Evolutionary conservation across 768 basidiomycete species (phyloP).

Genomic region (Lactarius deliciosus): DNA sequence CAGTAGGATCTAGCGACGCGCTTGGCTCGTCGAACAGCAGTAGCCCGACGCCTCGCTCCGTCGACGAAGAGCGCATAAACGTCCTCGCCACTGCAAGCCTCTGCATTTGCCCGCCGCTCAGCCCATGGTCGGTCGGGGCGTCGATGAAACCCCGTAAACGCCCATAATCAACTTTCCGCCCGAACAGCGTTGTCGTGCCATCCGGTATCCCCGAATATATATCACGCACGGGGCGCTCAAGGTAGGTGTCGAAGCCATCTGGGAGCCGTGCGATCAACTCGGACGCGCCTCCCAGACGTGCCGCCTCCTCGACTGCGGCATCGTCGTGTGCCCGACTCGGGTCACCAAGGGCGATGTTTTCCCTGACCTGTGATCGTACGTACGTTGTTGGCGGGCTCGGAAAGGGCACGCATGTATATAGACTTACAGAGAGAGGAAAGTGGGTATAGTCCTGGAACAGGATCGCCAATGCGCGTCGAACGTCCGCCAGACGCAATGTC

Average conservation of each 20-base stretch:
- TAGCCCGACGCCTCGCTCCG: conserved; percentile 52
- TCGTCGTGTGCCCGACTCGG: conserved; percentile 54
- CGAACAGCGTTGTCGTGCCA: conserved; percentile 63
- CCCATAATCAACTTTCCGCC: conserved; percentile 45
- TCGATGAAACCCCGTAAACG: conserved; percentile 7
- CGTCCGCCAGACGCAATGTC: conserved; percentile 58
- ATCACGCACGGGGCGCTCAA: conserved; percentile 67
- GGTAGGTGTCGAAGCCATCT: conserved; percentile 68
- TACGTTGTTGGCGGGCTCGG: background rate
- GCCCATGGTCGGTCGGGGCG: conserved; percentile 10
- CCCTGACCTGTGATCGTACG: conserved; percentile 52
- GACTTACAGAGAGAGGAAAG: conserved; percentile 70
- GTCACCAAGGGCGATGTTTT: conserved; percentile 76
- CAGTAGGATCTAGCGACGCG: conserved; percentile 69
- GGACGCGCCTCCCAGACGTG: conserved; percentile 66
- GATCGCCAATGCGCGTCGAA: conserved; percentile 66
- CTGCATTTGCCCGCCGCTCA: conserved; percentile 78
- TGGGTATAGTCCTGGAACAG: conserved; percentile 82
- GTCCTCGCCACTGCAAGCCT: conserved; percentile 70
- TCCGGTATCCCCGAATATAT: conserved; percentile 64
- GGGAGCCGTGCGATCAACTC: conserved; percentile 63
- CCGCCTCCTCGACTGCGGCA: conserved; percentile 62
- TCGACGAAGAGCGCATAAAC: conserved; percentile 64
- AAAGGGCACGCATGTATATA: background rate
- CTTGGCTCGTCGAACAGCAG: conserved; percentile 73